Conservation (phyloP, 768 basidiomycete species). For the Naematelia aurantialba region DNA sequence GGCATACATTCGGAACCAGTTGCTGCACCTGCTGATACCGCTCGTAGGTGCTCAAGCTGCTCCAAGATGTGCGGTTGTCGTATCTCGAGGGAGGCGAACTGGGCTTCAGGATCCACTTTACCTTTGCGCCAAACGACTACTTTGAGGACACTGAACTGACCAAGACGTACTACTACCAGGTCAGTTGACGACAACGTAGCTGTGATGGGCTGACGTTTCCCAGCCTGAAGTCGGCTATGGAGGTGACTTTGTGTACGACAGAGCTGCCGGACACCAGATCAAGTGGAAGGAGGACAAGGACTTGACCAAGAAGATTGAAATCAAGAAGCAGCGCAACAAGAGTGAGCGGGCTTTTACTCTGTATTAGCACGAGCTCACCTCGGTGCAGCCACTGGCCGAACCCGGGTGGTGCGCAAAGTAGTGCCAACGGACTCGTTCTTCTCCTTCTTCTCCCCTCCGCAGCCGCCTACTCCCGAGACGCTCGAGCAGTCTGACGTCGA, state of each 20-base stretch:
- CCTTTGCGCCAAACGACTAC: constrained; percentile 76
- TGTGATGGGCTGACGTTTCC: not conserved
- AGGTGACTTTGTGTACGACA: constrained; percentile 95
- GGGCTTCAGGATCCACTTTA: constrained; percentile 85
- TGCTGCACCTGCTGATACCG: not conserved
- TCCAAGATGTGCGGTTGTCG: constrained; percentile 73
- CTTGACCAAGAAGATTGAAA: constrained; percentile 93
- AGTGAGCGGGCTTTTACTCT: constrained; percentile 57
- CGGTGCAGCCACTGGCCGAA: constrained; percentile 54
- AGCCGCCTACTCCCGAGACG: constrained; percentile 64
- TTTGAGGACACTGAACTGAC: constrained; percentile 78
- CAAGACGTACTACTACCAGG: constrained; percentile 87
- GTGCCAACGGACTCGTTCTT: constrained; percentile 94
- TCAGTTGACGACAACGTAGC: constrained; percentile 14
- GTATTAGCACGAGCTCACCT: not conserved
- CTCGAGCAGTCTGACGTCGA: constrained; percentile 70
- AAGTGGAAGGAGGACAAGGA: constrained; percentile 99
- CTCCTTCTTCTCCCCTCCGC: constrained; percentile 91
- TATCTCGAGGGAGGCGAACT: constrained; percentile 62
- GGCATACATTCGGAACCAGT: too few relatives aligned
- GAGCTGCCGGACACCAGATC: constrained; percentile 84
- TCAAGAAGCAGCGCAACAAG: constrained; percentile 99
- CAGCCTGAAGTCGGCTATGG: constrained; percentile 83
- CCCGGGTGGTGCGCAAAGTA: constrained; percentile 63
- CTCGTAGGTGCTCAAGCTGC: constrained; percentile 68